phyloP scores from a whole-genome alignment of 176 grass and related monocot genomes.

The Bonia amplexicaulis region DNA sequence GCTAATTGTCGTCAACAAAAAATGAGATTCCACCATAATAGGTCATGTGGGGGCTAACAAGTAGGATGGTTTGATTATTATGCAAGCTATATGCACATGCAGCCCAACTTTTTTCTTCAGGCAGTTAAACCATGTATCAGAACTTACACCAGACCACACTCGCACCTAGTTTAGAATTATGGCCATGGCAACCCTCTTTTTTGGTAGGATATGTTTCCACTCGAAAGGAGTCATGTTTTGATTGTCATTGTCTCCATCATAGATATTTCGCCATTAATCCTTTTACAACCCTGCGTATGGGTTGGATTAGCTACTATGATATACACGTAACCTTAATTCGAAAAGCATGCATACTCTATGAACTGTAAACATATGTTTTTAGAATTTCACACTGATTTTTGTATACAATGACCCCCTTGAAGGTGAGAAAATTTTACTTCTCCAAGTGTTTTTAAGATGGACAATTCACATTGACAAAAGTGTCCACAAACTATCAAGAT shows the following conservation, averaged over 20 bases:
- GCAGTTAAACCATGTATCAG: not conserved
- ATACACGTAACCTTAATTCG: conserved; percentile 2
- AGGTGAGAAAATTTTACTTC: not conserved
- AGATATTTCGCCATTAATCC: not conserved
- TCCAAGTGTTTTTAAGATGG: not conserved
- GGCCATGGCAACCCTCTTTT: not conserved
- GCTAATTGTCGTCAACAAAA: conserved; percentile 10
- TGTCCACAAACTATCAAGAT: not conserved
- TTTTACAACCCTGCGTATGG: not conserved
- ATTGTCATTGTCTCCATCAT: not conserved
- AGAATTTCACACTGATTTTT: not conserved
- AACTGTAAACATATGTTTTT: not conserved
- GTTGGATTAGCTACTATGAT: conserved; percentile 8
- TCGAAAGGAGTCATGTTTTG: conserved; percentile 2
- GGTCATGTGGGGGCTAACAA: not conserved
- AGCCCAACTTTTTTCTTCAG: not conserved
- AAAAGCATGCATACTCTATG: not conserved
- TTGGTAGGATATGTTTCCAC: not conserved
- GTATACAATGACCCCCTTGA: not conserved
- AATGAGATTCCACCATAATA: conserved; percentile 15
- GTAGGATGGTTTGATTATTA: conserved; percentile 18
- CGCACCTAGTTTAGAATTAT: not conserved
- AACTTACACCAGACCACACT: not conserved
- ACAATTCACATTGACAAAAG: not conserved
- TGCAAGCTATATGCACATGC: not conserved